These are phyloP conservation scores for Plasmodium chabaudi DNA, from an alignment of 169 alveolate genomes.

Conservation along the genomic window DNA sequence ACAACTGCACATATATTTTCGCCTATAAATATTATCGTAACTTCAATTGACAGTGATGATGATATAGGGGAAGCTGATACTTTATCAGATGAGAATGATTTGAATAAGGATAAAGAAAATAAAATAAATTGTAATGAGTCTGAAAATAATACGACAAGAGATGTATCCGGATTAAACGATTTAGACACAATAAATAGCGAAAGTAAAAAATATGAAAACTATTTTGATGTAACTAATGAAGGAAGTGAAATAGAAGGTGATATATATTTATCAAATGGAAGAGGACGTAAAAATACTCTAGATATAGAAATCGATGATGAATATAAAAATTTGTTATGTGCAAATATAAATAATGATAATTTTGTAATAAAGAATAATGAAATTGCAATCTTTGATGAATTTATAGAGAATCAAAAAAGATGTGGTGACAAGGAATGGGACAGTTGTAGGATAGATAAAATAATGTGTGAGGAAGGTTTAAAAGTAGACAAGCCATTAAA, in stretches of 20 bases:
- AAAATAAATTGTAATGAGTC: background rate
- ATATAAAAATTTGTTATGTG: conserved; percentile 36
- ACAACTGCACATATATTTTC: conserved; percentile 18
- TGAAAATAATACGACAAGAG: background rate
- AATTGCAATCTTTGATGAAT: conserved; percentile 43
- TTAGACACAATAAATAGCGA: background rate
- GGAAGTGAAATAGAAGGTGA: conserved; percentile 1
- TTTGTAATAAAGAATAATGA: conserved; percentile 64
- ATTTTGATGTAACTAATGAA: too few relatives aligned
- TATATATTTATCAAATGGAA: background rate
- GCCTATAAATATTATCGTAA: conserved; percentile 60
- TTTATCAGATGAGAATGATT: background rate
- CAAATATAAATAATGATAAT: conserved; percentile 61
- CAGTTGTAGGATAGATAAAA: too few relatives aligned
- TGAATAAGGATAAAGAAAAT: background rate
- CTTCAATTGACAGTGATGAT: conserved; percentile 58
- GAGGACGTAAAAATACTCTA: conserved; percentile 14
- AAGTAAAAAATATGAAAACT: background rate
- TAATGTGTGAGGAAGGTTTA: background rate
- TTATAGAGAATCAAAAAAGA: conserved; percentile 8
- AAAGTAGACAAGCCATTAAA: background rate
- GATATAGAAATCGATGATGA: conserved; percentile 15
- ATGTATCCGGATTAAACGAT: background rate
- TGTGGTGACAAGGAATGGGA: conserved; percentile 9
- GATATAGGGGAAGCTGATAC: background rate